Evolutionary conservation across 257 asterid genomes (phyloP), one percentile per base, ranked within the genome.

Genomic region (Salvia rosmarinus): DNA sequence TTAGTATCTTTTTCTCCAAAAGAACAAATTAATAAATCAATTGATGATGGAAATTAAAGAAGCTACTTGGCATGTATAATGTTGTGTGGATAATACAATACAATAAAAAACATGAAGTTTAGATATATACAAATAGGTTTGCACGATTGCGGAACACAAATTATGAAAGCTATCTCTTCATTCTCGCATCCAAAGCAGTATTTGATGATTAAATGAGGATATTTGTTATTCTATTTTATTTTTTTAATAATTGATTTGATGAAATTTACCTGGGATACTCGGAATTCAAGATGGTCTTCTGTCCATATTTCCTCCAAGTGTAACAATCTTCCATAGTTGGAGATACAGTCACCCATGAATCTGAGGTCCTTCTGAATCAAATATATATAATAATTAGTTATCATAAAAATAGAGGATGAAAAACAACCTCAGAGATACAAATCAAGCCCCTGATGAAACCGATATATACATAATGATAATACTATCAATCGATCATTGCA

Each of bases 241-340:
- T 44, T 4, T 4, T 12, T 7, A 46, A 13, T 12, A 2, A 9
- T n/a, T n/a, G 16, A 13, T 46, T n/a, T 46, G 21, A 46, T 13
- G 20, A 46, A 4, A n/a, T n/a, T 54, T 55, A 91, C 98, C 98
- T 92, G 6, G 96, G 95, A 74, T 78, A 64, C 0, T 73, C 40
- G 7, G 90, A 76, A 61, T 81, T 77, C 64, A 77, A 74, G 68
- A 89, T 89, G 6, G 20, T 59, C 80, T 92, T 92, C 74, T 92
- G 98, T 34, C 98, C 98, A 76, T 92, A 92, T 75, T 92, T 92
- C 44, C 96, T 84, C 98, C 98, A 89, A 19, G 92, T 87, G 64
- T 55, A 76, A 6, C 85, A 91, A 84, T 92, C 98, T 72, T 79
- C 85, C 20, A 39, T 66, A 0, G 82, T 80, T 6, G 75, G 44